Base-by-base conservation (phyloP, 2,329 filamentous ascomycete genomes). In the Penicillium sp. region DNA sequence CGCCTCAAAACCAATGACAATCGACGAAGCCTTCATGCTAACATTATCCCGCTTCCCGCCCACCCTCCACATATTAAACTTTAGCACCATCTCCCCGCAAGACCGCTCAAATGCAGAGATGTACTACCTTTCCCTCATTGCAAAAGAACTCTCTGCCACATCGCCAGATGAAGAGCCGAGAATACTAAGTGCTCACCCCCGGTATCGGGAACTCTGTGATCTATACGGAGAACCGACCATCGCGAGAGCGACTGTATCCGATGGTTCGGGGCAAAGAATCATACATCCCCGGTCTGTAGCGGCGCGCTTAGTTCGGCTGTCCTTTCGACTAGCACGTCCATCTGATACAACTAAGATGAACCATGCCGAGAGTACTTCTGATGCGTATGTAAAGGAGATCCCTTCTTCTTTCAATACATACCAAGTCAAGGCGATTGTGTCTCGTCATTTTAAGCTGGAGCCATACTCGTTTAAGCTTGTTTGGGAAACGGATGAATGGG, bases 401-500 rank as follows among this genome's bases (percentile, higher is more conserved):
- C 89, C 90, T 0, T 83, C 78, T 54, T 79, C 81, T 0, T 82
- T 84, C 54, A 83, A 89, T 50, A 78, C 89, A 4, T 96, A 95
- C 54, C 75, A 80, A 2, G 76, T 95, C 11, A 84, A 92, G 57
- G 84, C 85, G 0, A 71, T 93, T 6, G 82, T 86, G 0, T 83
- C 81, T 0, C 80, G 76, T 48, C 60, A 82, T n/a, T 86, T 93
- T 54, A 70, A 66, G 1, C 51, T 84, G 8, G 65, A 72, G 31
- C 84, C 87, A 0, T 70, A 86, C 45, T 66, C 66, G 28, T 67
- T 90, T 43, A 74, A 72, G 27, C 62, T 96, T 32, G 68, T 92
- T 0, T 94, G 86, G 84, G 87, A 95, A 67, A 95, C 88, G 6
- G 85, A 86, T 13, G 89, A 95, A 62, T 86, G 84, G 79, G 87